These are phyloP conservation scores for Hymenoscyphus linearis DNA, from an alignment of 2,329 filamentous ascomycete species.

Conservation along the genomic window DNA sequence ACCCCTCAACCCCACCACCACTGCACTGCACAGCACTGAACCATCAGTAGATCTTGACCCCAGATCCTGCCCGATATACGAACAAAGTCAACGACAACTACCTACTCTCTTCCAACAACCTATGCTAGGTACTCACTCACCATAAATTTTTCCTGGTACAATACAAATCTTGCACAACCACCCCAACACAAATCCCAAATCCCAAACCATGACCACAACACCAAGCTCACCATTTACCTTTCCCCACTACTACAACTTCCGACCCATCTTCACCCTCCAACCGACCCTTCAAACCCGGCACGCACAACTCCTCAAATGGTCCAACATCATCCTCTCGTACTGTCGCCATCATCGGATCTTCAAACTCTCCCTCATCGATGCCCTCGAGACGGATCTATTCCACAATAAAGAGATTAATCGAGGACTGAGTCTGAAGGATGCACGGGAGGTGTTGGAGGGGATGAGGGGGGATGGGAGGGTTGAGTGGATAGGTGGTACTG, in stretches of 20 bases:
- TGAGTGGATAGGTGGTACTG: slow-evolving; percentile 59
- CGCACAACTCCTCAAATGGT: slow-evolving; percentile 80
- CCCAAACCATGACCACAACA: not conserved
- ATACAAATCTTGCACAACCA: too few species aligned
- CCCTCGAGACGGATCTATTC: slow-evolving; percentile 54
- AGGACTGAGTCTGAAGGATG: slow-evolving; percentile 45
- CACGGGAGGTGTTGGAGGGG: slow-evolving; percentile 52
- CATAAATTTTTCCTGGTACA: too few species aligned
- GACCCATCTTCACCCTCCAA: slow-evolving; percentile 81
- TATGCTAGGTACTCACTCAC: too few species aligned
- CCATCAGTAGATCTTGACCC: too few species aligned
- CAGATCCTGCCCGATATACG: too few species aligned
- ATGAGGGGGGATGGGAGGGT: slow-evolving; percentile 55
- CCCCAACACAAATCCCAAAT: not conserved
- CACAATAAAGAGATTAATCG: slow-evolving; percentile 50
- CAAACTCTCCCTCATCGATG: slow-evolving; percentile 62
- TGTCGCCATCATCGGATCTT: slow-evolving; percentile 72
- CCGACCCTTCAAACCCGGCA: slow-evolving; percentile 67
- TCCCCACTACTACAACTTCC: slow-evolving; percentile 67
- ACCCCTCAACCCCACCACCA: not conserved
- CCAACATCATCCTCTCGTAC: slow-evolving; percentile 78
- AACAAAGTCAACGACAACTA: not conserved
- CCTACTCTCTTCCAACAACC: not conserved
- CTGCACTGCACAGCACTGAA: not conserved
- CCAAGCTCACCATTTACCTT: slow-evolving; percentile 41